Evolutionary conservation across 305 asterid species (phyloP), one percentile per base, ranked within the genome.

Genomic region (Plantago lanceolata): DNA sequence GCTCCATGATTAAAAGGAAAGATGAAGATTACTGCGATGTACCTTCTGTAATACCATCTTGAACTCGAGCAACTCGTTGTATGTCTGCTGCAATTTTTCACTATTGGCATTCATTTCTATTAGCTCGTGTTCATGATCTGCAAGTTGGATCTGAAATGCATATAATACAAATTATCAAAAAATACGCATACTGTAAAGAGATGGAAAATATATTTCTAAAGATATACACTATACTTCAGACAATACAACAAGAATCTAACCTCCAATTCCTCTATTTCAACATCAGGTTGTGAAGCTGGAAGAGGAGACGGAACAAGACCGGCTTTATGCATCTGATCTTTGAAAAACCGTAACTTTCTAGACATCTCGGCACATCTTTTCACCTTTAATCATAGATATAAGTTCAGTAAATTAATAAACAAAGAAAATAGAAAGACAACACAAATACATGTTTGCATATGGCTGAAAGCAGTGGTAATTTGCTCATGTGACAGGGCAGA

Each of bases 291-390:
- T 45, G 97, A 79, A 68, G 88, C 76, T 67, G 92, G 88, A 68
- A 63, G 79, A 63, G 89, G 78, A 71, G 95, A 65, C 24, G 82
- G 83, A 66, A 68, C 51, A 75, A 88, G 64, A 57, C 97, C 89
- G 57, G 97, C 93, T 84, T 86, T 90, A 71, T 80, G 89, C 48
- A 90, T 86, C 76, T 90, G 97, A 70, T 94, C 96, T 84, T 84
- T 86, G 73, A 91, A 80, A 84, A 83, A 91, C 1, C 94, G 83
- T 33, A 91, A 83, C 77, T 88, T 91, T 73, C 98, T 78, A 64
- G 89, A 83, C 96, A 91, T 91, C 84, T 91, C 98, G 28, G 89
- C 95, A 69, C 98, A 91, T 83, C 96, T 78, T 88, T 91, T 91
- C 52, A 86, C 98, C 98, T 91, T 68, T 54, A 49, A 55, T 51